These are phyloP conservation scores for Rhodotorula taiwanensis DNA, from an alignment of 768 basidiomycete species.

Conservation along the genomic window DNA sequence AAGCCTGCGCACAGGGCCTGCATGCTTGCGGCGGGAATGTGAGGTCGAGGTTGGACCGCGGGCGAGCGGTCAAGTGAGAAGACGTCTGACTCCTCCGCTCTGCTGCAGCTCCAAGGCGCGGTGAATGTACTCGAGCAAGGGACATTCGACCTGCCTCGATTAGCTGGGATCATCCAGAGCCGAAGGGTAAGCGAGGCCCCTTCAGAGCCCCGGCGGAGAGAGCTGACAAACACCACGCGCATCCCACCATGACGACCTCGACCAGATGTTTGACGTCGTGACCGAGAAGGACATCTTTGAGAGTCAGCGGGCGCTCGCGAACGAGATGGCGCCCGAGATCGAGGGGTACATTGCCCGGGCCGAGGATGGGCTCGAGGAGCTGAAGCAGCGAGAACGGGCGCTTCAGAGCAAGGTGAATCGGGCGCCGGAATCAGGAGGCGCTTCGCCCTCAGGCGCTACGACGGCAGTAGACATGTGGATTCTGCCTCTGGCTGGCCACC, in stretches of 20 bases:
- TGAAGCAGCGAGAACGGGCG: conserved; percentile 16
- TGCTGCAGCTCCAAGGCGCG: conserved; percentile 16
- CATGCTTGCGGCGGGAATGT: neutral
- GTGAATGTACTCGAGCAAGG: conserved; percentile 11
- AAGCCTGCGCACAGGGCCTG: conserved; percentile 10
- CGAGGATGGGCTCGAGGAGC: conserved; percentile 15
- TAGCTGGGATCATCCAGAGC: conserved; percentile 9
- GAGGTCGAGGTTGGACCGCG: neutral
- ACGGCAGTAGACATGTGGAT: no score
- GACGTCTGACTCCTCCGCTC: neutral
- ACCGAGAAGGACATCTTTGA: conserved; percentile 14
- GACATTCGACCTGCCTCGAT: conserved; percentile 19
- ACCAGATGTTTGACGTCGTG: conserved; percentile 27
- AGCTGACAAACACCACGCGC: no score
- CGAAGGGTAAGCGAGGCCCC: conserved; percentile 15
- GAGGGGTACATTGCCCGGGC: conserved; percentile 16
- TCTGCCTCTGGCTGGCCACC: no score
- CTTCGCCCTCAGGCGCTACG: neutral
- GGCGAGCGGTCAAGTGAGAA: neutral
- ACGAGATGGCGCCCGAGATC: conserved; percentile 31
- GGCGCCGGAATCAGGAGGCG: no score
- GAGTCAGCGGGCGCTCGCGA: conserved; percentile 10
- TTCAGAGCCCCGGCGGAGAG: no score
- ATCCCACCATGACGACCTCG: neutral
- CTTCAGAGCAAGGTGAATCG: conserved; percentile 12